phyloP scores from a whole-genome alignment of 805 yeast species.

The Spathaspora arborariae region DNA sequence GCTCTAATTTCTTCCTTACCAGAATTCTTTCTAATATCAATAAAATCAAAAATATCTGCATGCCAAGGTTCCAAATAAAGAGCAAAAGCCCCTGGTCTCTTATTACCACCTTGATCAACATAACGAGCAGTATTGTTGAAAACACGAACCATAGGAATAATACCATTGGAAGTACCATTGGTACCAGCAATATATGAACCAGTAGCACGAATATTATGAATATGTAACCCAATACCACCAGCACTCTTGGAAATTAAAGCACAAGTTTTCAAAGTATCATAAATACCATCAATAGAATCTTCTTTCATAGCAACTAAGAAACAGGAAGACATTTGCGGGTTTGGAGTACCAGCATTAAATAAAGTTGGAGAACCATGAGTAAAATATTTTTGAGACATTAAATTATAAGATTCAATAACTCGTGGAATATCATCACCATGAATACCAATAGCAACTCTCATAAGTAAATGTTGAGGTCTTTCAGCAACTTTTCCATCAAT shows the following conservation, averaged over 20 bases:
- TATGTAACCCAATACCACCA: slow-evolving; percentile 62
- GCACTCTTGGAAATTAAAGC: slow-evolving; percentile 62
- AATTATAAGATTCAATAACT: slow-evolving; percentile 53
- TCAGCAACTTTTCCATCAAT: slow-evolving; percentile 56
- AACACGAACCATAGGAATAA: slow-evolving; percentile 60
- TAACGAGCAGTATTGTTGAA: slow-evolving; percentile 62
- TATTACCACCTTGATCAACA: slow-evolving; percentile 65
- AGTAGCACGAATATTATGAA: slow-evolving; percentile 55
- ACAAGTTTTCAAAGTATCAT: slow-evolving; percentile 56
- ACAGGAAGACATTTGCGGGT: slow-evolving; percentile 59
- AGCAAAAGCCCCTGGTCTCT: slow-evolving; percentile 64
- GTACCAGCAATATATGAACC: slow-evolving; percentile 63
- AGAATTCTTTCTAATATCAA: slow-evolving; percentile 59
- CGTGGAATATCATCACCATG: slow-evolving; percentile 51
- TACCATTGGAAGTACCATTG: slow-evolving; percentile 60
- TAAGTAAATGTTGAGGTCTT: slow-evolving; percentile 58
- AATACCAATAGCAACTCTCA: slow-evolving; percentile 62
- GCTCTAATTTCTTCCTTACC: slow-evolving; percentile 64
- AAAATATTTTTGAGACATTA: slow-evolving; percentile 57
- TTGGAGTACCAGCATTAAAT: slow-evolving; percentile 60
- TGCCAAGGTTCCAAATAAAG: slow-evolving; percentile 64
- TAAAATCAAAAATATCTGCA: slow-evolving; percentile 54
- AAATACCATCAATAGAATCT: slow-evolving; percentile 61
- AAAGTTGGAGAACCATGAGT: slow-evolving; percentile 63
- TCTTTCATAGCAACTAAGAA: slow-evolving; percentile 62